These are phyloP conservation scores for Pestalotiopsis sp. DNA, from an alignment of 2,329 filamentous ascomycete species.

Conservation along the genomic window DNA sequence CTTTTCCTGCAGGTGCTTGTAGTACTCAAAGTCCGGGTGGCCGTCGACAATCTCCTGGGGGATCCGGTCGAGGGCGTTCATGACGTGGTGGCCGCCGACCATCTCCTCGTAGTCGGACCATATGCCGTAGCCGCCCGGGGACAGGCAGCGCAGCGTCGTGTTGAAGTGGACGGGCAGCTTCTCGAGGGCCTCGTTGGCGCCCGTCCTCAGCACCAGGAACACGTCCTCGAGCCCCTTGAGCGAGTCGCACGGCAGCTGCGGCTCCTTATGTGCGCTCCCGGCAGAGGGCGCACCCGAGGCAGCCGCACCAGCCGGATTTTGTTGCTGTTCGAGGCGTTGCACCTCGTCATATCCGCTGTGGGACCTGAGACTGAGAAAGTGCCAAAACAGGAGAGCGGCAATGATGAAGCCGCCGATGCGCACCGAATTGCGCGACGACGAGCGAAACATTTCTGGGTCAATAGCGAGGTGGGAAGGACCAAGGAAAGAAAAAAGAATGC, in stretches of 20 bases:
- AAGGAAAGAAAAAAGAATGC: not conserved
- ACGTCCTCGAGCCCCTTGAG: conserved; percentile 49
- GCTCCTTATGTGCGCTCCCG: not conserved
- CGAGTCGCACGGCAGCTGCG: not conserved
- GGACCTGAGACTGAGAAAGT: not conserved
- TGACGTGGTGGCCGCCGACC: conserved; percentile 51
- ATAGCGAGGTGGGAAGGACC: not conserved
- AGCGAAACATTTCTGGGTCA: not conserved
- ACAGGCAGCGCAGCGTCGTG: conserved; percentile 57
- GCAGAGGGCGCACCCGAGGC: not conserved
- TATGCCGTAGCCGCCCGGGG: conserved; percentile 50
- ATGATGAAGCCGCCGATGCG: not conserved
- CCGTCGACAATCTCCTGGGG: conserved; percentile 37
- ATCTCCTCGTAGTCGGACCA: conserved; percentile 60
- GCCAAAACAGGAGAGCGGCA: not conserved
- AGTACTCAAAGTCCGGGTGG: conserved; percentile 53
- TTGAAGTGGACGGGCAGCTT: conserved; percentile 57
- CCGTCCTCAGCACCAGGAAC: conserved; percentile 60
- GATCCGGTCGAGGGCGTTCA: conserved; percentile 53
- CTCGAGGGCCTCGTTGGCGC: conserved; percentile 57
- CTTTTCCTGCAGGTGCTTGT: conserved; percentile 45
- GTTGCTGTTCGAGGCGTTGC: not conserved
- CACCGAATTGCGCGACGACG: not conserved
- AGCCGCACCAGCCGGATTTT: not conserved
- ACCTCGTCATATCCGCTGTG: not conserved